phyloP scores from a whole-genome alignment of 257 asterid species.

The Solanum ossicruentum region DNA sequence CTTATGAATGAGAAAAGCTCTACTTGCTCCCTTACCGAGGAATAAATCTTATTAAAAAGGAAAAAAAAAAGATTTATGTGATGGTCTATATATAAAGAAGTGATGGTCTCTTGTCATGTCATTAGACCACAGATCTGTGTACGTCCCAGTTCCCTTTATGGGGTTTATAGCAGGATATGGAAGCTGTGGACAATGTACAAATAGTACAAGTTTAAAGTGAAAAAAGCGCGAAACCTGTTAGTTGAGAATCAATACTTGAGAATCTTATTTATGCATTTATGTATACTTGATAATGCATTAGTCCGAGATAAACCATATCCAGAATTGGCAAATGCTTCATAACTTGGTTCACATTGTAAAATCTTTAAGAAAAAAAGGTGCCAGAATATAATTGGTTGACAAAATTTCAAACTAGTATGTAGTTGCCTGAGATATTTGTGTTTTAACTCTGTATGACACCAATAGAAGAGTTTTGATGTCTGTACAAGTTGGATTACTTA shows the following conservation, averaged over 20 bases:
- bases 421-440: background rate
- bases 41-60: background rate
- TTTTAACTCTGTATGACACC: background rate
- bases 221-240: background rate
- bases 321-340: background rate
- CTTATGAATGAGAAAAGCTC: background rate
- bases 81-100: background rate
- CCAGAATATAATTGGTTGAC: background rate
- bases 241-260: background rate
- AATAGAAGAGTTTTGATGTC: background rate
- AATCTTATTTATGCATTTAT: background rate
- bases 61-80: background rate
- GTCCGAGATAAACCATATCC: background rate
- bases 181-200: background rate
- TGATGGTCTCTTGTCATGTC: background rate
- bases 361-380: background rate
- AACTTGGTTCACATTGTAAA: background rate
- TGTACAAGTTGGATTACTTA: background rate
- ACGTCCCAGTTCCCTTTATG: background rate
- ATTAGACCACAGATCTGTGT: background rate
- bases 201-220: background rate
- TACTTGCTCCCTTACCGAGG: background rate
- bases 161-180: background rate
- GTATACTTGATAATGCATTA: background rate
- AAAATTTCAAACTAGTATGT: background rate